phyloP scores from a whole-genome alignment of 345 rosid species.

The Erysimum cheiranthoides region DNA sequence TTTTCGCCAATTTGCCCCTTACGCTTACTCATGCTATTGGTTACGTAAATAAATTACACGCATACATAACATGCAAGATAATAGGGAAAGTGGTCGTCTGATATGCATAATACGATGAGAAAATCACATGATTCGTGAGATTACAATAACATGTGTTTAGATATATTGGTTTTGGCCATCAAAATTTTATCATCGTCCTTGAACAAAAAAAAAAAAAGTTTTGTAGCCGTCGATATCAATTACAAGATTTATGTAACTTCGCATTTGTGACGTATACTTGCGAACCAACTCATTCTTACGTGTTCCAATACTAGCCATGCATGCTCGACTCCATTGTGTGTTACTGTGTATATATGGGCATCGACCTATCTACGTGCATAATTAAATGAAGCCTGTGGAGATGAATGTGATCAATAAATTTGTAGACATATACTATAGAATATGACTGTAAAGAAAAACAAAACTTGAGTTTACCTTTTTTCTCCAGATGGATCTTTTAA shows the following conservation, averaged over 20 bases:
- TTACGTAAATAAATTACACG: slow-evolving; percentile 5
- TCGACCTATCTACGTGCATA: slow-evolving; percentile 5
- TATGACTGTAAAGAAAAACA: no score
- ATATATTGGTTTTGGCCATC: not conserved
- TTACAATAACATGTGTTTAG: not conserved
- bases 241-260: not conserved
- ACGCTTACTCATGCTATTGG: slow-evolving; percentile 17
- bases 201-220: no score
- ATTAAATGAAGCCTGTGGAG: no score
- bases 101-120: slow-evolving; percentile 27
- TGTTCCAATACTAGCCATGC: slow-evolving; percentile 4
- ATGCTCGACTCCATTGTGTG: not conserved
- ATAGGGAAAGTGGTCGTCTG: slow-evolving; percentile 21
- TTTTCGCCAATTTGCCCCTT: slow-evolving; percentile 12
- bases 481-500: not conserved
- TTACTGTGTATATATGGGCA: not conserved
- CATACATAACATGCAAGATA: slow-evolving; percentile 2
- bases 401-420: no score
- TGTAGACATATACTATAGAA: no score
- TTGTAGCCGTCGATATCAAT: not conserved
- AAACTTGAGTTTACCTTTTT: not conserved
- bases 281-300: slow-evolving; percentile 23
- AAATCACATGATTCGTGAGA: slow-evolving; percentile 6
- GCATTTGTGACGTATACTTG: not conserved
- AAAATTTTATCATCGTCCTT: not conserved